Percentiles rank a stretch among this genome's conserved stretches.
Evolutionary conservation across 139 green algal species (phyloP).

Genomic region (Monoraphidium neglectum): DNA sequence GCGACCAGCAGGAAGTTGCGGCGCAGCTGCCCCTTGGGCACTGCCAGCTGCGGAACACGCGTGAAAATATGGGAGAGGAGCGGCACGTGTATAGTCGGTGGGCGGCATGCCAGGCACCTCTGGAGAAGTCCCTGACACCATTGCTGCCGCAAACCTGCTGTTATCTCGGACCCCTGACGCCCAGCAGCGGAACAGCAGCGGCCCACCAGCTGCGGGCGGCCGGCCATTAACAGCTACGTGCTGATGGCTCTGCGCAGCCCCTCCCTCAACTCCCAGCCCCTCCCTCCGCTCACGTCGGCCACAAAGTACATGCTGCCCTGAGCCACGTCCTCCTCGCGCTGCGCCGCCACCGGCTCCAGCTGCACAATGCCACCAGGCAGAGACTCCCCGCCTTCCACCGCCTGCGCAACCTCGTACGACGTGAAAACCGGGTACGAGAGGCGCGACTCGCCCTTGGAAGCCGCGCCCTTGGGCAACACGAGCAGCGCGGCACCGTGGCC

Average conservation of each 20-base stretch:
- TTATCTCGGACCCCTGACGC: too few species aligned
- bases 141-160: too few species aligned
- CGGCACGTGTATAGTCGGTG: too few species aligned
- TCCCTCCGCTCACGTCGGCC: neutral
- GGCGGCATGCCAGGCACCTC: too few species aligned
- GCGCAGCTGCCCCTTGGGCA: neutral
- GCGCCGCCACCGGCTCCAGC: conserved; percentile 1
- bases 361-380: neutral
- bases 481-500: conserved; percentile 4
- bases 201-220: too few species aligned
- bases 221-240: too few species aligned
- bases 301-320: conserved; percentile 18
- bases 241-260: too few species aligned
- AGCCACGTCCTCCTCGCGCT: neutral
- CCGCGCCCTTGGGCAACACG: conserved; percentile 11
- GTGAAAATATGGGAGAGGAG: too few species aligned
- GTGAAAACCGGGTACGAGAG: conserved; percentile 9
- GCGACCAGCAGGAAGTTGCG: neutral
- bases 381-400: neutral
- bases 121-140: too few species aligned
- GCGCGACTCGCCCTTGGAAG: conserved; percentile 4
- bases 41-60: neutral
- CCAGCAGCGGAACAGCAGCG: too few species aligned
- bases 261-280: too few species aligned
- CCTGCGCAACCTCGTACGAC: conserved; percentile 1